Conservation (phyloP, 129 eudicot species). For the Cynara cardunculus region DNA sequence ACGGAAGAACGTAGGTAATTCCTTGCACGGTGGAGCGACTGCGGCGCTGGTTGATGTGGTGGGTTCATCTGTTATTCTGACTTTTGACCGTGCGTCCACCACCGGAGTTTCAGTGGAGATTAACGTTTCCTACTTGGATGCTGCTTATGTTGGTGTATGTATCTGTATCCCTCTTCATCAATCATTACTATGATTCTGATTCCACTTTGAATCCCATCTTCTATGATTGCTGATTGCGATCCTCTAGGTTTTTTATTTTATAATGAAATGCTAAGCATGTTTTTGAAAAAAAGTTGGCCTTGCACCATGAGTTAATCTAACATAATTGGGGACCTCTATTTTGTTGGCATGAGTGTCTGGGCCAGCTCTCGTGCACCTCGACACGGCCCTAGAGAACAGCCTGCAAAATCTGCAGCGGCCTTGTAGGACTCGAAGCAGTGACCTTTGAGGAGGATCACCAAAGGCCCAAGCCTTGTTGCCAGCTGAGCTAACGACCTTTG, state of each 20-base stretch:
- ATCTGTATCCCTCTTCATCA: neutral
- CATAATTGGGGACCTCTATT: too few species aligned
- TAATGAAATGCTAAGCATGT: neutral
- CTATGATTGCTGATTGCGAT: neutral
- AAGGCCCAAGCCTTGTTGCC: too few species aligned
- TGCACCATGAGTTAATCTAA: neutral
- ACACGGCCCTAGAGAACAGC: too few species aligned
- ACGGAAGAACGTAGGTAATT: slow-evolving; percentile 57
- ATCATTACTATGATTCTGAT: neutral
- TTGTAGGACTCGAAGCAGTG: too few species aligned
- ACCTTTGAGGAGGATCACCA: too few species aligned
- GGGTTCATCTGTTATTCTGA: slow-evolving; percentile 65
- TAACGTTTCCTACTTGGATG: slow-evolving; percentile 81
- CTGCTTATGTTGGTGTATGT: slow-evolving; percentile 72
- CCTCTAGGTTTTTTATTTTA: neutral
- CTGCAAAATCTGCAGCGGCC: too few species aligned
- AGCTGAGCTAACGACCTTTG: neutral
- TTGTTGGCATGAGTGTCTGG: too few species aligned
- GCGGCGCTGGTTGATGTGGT: slow-evolving; percentile 78
- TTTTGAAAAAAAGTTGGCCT: too few species aligned
- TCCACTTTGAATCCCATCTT: neutral
- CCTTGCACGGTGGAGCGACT: slow-evolving; percentile 89
- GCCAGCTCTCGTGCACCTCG: too few species aligned
- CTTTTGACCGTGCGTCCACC: slow-evolving; percentile 25
- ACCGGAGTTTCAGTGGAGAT: slow-evolving; percentile 87